Evolutionary conservation across 345 rosid genomes (phyloP), one percentile per base, ranked within the genome.

Genomic region (Arabis hirsuta): DNA sequence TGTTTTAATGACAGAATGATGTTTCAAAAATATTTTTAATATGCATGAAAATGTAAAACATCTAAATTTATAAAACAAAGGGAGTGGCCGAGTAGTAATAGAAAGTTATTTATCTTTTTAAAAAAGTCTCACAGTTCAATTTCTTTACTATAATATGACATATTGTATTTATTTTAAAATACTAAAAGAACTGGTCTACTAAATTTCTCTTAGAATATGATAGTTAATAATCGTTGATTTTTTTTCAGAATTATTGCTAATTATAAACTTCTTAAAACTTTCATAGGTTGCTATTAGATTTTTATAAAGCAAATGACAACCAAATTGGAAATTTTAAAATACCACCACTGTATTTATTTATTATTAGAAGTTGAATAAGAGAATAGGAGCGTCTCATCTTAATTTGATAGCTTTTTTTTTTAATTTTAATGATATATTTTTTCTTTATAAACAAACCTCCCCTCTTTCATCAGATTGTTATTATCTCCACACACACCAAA

Each of bases 391-490:
- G 63, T 67, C 65, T 20, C 54, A 14, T 27, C 12, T 46, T n/a
- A 44, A 26, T 53, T 43, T 26, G 31, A 45, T 44, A 26, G 29
- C 9, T 42, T 62, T 62, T 52, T 43, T 13, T 27, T 20, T 12
- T 34, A 34, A 29, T 29, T 34, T 34, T 34, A 34, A 6, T 36
- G 6, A 39, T 69, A 14, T 62, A 31, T 26, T 46, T 46, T 55
- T 58, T 68, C 74, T 69, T 68, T 75, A 75, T 75, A 75, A 68
- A 62, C 69, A 69, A 54, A 45, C 2, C 69, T 59, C 32, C 46
- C 34, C 52, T 76, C 78, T 71, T 47, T 75, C 75, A 67, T 67
- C 60, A 62, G 13, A 62, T 70, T 48, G 71, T 9, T 47, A 8
- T 65, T 27, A 73, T 67, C 73, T 70, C 67, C 67, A 42, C 55